A percentile compares a stretch with the other conserved stretches of the same genome.
These are phyloP conservation scores for Globisporangium orthogonon DNA, from an alignment of 352 stramenopile species.

Conservation along the genomic window DNA sequence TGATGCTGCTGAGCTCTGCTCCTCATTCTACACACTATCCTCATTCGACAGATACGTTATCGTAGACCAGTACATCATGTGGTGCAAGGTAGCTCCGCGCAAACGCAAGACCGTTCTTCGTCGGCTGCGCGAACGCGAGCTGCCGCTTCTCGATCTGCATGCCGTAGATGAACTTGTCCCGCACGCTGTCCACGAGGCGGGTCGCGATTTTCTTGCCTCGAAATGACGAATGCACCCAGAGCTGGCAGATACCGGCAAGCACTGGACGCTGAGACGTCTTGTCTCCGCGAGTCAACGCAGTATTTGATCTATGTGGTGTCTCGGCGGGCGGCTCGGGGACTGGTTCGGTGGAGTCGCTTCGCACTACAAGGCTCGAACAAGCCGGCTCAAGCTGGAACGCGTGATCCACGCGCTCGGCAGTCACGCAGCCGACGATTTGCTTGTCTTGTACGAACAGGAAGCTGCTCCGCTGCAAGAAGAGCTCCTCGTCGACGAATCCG, in stretches of 20 bases:
- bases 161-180: slow-evolving; percentile 70
- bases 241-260: slow-evolving; percentile 56
- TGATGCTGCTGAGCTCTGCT: background rate
- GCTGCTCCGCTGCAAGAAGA: slow-evolving; percentile 47
- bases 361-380: slow-evolving; percentile 5
- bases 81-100: slow-evolving; percentile 46
- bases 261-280: background rate
- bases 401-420: slow-evolving; percentile 39
- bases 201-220: slow-evolving; percentile 48
- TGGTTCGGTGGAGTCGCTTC: background rate
- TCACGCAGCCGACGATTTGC: slow-evolving; percentile 59
- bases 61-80: slow-evolving; percentile 48
- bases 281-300: background rate
- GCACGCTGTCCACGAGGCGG: slow-evolving; percentile 48
- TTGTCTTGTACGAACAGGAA: slow-evolving; percentile 59
- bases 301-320: background rate
- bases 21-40: background rate
- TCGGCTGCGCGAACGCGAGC: slow-evolving; percentile 74
- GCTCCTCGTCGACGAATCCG: slow-evolving; percentile 40
- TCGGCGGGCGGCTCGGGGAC: background rate
- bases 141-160: slow-evolving; percentile 40
- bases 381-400: slow-evolving; percentile 29
- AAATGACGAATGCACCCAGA: slow-evolving; percentile 61
- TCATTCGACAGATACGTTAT: slow-evolving; percentile 7
- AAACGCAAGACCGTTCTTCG: slow-evolving; percentile 50